These are phyloP conservation scores for Aspergillus indologenus DNA, from an alignment of 495 filamentous ascomycete genomes.

Conservation along the genomic window DNA sequence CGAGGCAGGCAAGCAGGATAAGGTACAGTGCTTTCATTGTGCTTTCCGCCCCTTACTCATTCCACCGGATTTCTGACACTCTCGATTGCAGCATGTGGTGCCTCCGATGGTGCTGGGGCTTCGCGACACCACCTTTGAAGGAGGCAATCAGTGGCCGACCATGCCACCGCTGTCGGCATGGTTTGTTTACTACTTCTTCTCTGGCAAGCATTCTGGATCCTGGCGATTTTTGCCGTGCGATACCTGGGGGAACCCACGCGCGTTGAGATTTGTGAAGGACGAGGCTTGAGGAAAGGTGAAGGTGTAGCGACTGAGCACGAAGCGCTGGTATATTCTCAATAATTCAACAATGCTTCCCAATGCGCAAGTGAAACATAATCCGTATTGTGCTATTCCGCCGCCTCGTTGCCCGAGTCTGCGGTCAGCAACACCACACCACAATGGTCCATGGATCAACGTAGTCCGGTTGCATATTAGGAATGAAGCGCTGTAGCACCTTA, in stretches of 20 bases:
- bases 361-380: too few relatives aligned
- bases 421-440: too few relatives aligned
- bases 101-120: constrained; percentile 4
- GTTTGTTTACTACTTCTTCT: constrained; percentile 3
- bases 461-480: too few relatives aligned
- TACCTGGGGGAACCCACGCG: constrained; percentile 3
- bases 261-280: neutral
- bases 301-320: too few relatives aligned
- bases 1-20: constrained; percentile 5
- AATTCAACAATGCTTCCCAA: too few relatives aligned
- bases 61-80: too few relatives aligned
- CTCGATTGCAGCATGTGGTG: constrained; percentile 1
- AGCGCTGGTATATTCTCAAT: too few relatives aligned
- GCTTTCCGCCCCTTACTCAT: too few relatives aligned
- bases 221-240: constrained; percentile 7
- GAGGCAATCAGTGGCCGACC: neutral
- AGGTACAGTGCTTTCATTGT: neutral
- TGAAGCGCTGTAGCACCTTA: neutral
- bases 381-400: too few relatives aligned
- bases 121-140: constrained; percentile 5
- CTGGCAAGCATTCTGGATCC: neutral
- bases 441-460: too few relatives aligned
- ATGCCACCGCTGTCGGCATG: constrained; percentile 5
- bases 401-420: too few relatives aligned
- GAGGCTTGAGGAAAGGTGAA: neutral